These are phyloP conservation scores for Exutisphaerella laricina DNA, from an alignment of 2,329 filamentous ascomycete species.

Conservation along the genomic window DNA sequence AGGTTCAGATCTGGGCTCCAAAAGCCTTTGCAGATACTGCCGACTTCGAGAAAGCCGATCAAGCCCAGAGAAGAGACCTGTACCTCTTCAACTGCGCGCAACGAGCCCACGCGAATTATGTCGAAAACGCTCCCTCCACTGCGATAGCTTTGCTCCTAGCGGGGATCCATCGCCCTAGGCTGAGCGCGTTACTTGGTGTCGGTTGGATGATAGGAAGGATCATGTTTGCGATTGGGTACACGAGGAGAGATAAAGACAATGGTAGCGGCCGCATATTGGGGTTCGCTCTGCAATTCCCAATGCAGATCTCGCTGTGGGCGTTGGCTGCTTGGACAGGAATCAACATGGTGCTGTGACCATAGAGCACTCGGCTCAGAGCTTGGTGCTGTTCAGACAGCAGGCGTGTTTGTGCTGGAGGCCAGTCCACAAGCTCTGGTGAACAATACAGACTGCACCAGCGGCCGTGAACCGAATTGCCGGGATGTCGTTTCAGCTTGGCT, in stretches of 20 bases:
- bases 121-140: constrained; percentile 52
- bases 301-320: constrained; percentile 26
- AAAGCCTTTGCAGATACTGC: constrained; percentile 53
- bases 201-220: constrained; percentile 48
- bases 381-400: not conserved
- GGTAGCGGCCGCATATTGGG: constrained; percentile 39
- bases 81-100: constrained; percentile 49
- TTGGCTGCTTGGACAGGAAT: constrained; percentile 28
- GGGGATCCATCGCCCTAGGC: constrained; percentile 49
- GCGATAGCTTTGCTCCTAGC: constrained; percentile 49
- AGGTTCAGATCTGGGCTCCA: constrained; percentile 52
- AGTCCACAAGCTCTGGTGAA: too few relatives aligned
- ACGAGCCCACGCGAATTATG: constrained; percentile 51
- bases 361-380: not conserved
- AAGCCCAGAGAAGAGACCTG: constrained; percentile 39
- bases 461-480: not conserved
- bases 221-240: constrained; percentile 47
- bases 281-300: constrained; percentile 18
- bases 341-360: constrained; percentile 24
- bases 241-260: constrained; percentile 33
- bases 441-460: not conserved
- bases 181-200: constrained; percentile 42
- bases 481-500: not conserved
- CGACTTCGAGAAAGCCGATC: constrained; percentile 43
- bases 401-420: not conserved